Conservation (phyloP, 75 land plant genomes). For the Selaginella tamariscina region DNA sequence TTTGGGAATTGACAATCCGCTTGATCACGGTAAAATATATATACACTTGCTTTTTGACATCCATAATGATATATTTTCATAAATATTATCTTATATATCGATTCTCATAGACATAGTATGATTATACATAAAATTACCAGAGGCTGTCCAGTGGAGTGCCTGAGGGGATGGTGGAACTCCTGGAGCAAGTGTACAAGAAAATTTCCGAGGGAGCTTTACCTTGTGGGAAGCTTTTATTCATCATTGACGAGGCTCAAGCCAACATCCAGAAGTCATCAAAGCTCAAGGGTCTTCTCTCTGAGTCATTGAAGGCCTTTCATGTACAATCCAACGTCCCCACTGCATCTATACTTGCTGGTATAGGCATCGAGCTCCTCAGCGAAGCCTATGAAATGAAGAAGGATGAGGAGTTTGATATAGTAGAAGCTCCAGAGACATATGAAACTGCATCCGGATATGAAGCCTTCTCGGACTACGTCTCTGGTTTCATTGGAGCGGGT, state of each 20-base stretch:
- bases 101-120: too few relatives aligned
- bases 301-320: neutral
- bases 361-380: neutral
- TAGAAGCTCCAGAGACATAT: neutral
- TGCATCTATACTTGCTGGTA: neutral
- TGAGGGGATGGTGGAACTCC: neutral
- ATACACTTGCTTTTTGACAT: too few relatives aligned
- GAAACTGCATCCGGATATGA: neutral
- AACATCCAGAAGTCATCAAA: neutral
- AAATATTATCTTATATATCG: too few relatives aligned
- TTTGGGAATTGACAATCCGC: neutral
- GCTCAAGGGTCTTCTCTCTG: neutral
- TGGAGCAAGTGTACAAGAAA: neutral
- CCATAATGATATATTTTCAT: too few relatives aligned
- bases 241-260: neutral
- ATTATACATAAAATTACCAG: too few relatives aligned
- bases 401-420: neutral
- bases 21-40: too few relatives aligned
- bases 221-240: neutral
- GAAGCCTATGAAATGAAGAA: neutral
- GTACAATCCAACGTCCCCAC: neutral
- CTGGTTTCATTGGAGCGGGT: neutral
- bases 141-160: neutral
- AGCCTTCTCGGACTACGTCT: conserved; percentile 1
- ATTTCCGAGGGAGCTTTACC: neutral